A percentile compares a stretch with the other conserved stretches of the same genome.
Evolutionary conservation across 139 green algal species (phyloP).

Genomic region (Coelastrella sp.): DNA sequence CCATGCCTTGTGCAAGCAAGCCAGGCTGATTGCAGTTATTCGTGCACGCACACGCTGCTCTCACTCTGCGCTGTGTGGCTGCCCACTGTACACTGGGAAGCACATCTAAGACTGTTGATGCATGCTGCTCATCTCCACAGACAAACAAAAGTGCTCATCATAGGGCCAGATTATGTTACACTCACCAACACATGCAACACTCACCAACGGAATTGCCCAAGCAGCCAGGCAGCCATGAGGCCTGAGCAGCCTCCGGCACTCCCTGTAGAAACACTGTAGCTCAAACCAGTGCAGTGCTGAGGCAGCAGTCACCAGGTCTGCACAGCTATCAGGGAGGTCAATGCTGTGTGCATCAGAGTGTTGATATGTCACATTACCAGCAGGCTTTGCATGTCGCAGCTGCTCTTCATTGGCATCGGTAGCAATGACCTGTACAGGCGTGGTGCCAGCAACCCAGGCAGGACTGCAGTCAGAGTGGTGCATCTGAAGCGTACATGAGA

Average conservation of each 20-base stretch:
- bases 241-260: not conserved
- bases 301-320: slow-evolving; percentile 32
- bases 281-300: slow-evolving; percentile 48
- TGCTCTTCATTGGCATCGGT: slow-evolving; percentile 35
- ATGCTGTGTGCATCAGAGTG: slow-evolving; percentile 38
- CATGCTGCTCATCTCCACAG: no score
- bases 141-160: no score
- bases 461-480: not conserved
- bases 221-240: slow-evolving; percentile 30
- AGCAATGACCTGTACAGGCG: slow-evolving; percentile 22
- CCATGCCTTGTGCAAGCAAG: no score
- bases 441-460: not conserved
- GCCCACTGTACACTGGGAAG: no score
- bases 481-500: no score
- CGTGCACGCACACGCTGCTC: no score
- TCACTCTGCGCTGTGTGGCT: no score
- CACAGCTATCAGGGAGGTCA: slow-evolving; percentile 4
- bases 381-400: slow-evolving; percentile 18
- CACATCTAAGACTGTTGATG: no score
- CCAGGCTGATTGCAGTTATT: no score
- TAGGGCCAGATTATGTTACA: no score
- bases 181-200: not conserved
- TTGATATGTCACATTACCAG: slow-evolving; percentile 7
- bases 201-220: slow-evolving; percentile 41
- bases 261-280: not conserved